phyloP scores from a whole-genome alignment of 2,329 filamentous ascomycete species.

The Fusarium piperis region DNA sequence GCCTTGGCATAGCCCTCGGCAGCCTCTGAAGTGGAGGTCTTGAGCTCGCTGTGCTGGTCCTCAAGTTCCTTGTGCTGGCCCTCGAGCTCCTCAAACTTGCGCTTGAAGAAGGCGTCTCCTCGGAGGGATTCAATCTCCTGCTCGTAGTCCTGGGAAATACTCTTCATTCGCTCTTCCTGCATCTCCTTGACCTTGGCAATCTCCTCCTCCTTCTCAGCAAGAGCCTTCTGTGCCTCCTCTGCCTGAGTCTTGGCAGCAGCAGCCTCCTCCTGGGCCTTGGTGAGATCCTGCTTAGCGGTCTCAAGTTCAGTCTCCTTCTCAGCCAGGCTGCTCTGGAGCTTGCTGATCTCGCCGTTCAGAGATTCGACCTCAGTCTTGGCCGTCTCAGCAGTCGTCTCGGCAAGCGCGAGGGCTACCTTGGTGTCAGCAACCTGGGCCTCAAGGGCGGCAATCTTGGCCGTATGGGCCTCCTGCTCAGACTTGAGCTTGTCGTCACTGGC shows the following conservation, averaged over 20 bases:
- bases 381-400: conserved; percentile 56
- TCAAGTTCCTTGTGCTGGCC: conserved; percentile 68
- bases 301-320: conserved; percentile 59
- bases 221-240: conserved; percentile 57
- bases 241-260: conserved; percentile 60
- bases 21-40: conserved; percentile 49
- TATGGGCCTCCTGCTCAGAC: conserved; percentile 56
- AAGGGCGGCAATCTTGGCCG: conserved; percentile 58
- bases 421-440: conserved; percentile 63
- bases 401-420: conserved; percentile 57
- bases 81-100: conserved; percentile 70
- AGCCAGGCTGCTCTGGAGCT: conserved; percentile 53
- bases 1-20: conserved; percentile 53
- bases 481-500: conserved; percentile 57
- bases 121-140: conserved; percentile 72
- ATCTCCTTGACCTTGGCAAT: conserved; percentile 63
- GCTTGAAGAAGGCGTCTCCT: conserved; percentile 71
- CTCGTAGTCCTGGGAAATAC: conserved; percentile 69
- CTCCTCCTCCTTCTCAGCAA: conserved; percentile 58
- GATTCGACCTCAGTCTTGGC: conserved; percentile 57
- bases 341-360: conserved; percentile 51
- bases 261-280: conserved; percentile 58
- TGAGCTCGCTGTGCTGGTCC: conserved; percentile 63
- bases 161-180: conserved; percentile 67
- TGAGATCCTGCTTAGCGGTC: conserved; percentile 52